Percentiles rank a stretch among this genome's conserved stretches.
Conservation (phyloP, 257 asterid species). For the Solanum verrucosum region DNA sequence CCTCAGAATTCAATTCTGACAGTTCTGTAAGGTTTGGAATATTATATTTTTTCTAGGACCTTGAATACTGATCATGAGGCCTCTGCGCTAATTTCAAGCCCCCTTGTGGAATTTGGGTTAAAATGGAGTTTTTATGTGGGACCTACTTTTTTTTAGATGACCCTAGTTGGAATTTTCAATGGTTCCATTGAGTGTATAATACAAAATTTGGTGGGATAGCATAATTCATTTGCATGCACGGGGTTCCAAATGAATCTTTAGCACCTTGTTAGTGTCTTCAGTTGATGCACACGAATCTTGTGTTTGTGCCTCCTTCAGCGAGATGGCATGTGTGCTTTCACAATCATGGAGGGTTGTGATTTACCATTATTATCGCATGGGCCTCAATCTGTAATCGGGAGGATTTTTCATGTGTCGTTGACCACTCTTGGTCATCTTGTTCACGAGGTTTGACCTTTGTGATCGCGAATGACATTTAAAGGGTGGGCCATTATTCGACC, state of each 20-base stretch:
- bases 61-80: not conserved
- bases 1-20: too few species aligned
- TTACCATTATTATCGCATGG: too few species aligned
- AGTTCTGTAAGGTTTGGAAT: not conserved
- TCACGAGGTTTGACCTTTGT: not conserved
- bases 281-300: not conserved
- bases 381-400: too few species aligned
- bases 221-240: too few species aligned
- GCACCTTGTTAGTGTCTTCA: not conserved
- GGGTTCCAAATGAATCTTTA: too few species aligned
- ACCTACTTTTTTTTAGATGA: not conserved
- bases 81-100: too few species aligned
- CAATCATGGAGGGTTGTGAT: not conserved
- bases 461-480: too few species aligned
- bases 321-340: not conserved
- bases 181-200: not conserved
- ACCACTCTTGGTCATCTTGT: too few species aligned
- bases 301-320: not conserved
- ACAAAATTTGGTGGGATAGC: not conserved
- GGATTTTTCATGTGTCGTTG: accelerated
- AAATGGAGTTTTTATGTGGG: not conserved
- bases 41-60: not conserved
- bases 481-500: too few species aligned
- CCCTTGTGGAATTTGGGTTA: not conserved
- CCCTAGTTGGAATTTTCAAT: too few species aligned